phyloP scores from a whole-genome alignment of 352 stramenopile genomes.

The Pythium chondricola region DNA sequence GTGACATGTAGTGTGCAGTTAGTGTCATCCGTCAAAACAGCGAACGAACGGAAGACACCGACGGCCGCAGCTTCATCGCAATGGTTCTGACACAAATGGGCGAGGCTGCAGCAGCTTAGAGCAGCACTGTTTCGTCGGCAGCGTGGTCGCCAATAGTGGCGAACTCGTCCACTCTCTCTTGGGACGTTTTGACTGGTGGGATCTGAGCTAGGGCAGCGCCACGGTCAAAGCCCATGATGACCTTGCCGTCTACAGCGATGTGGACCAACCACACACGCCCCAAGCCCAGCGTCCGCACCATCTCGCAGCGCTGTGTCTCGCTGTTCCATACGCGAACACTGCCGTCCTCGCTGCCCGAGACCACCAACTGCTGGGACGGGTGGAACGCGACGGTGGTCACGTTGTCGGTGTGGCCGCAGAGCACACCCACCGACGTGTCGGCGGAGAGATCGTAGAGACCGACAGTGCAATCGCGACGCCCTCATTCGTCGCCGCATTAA shows the following conservation, averaged over 20 bases:
- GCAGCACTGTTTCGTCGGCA: no score
- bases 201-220: constrained; percentile 4
- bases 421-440: constrained; percentile 86
- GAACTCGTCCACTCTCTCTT: not conserved
- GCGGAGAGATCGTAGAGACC: constrained; percentile 95
- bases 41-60: not conserved
- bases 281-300: constrained; percentile 93
- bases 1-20: no score
- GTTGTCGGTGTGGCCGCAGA: constrained; percentile 93
- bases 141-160: no score
- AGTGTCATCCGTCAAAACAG: not conserved
- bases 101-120: no score
- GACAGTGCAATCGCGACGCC: constrained; percentile 85
- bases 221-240: constrained; percentile 68
- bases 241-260: constrained; percentile 25
- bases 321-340: constrained; percentile 62
- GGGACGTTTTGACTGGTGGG: not conserved
- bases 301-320: constrained; percentile 55
- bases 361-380: constrained; percentile 57
- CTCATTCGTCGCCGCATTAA: constrained; percentile 48
- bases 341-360: constrained; percentile 88
- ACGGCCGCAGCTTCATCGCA: no score
- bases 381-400: constrained; percentile 91
- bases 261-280: constrained; percentile 89
- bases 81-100: not conserved